These are phyloP conservation scores for Volvox africanus DNA, from an alignment of 139 green algal species.

Conservation along the genomic window DNA sequence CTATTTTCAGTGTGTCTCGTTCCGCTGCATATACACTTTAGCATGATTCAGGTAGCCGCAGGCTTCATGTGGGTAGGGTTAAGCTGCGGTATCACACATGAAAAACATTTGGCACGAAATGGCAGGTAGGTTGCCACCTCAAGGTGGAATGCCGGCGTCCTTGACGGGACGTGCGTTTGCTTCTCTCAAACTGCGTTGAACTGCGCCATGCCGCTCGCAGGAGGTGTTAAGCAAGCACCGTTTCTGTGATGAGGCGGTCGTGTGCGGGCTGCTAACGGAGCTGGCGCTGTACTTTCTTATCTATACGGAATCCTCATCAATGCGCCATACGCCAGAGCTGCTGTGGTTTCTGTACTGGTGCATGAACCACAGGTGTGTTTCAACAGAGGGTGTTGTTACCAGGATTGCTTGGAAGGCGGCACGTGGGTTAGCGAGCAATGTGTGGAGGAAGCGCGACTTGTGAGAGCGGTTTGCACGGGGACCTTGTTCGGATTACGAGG, in stretches of 20 bases:
- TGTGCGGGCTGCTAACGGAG: slow-evolving; percentile 42
- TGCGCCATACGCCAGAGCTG: slow-evolving; percentile 81
- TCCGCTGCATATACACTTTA: too few relatives aligned
- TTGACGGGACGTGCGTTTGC: too few relatives aligned
- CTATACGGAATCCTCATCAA: slow-evolving; percentile 74
- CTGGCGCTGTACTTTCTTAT: slow-evolving; percentile 55
- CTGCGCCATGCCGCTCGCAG: background rate
- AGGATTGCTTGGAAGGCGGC: slow-evolving; percentile 7
- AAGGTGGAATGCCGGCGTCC: slow-evolving; percentile 18
- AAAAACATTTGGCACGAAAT: too few relatives aligned
- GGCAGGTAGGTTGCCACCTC: background rate
- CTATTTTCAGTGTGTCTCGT: too few relatives aligned
- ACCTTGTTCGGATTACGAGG: too few relatives aligned
- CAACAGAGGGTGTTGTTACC: background rate
- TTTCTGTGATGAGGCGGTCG: background rate
- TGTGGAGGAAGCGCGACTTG: background rate
- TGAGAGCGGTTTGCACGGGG: too few relatives aligned
- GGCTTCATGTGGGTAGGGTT: too few relatives aligned
- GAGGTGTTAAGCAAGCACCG: background rate
- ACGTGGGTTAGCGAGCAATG: background rate
- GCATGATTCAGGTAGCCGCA: too few relatives aligned
- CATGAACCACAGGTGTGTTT: background rate
- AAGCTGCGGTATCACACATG: too few relatives aligned
- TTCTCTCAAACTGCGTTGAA: background rate
- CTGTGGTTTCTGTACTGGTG: slow-evolving; percentile 85